Evolutionary conservation across 495 filamentous ascomycete genomes (phyloP).

Genomic region (Aspergillus steynii): DNA sequence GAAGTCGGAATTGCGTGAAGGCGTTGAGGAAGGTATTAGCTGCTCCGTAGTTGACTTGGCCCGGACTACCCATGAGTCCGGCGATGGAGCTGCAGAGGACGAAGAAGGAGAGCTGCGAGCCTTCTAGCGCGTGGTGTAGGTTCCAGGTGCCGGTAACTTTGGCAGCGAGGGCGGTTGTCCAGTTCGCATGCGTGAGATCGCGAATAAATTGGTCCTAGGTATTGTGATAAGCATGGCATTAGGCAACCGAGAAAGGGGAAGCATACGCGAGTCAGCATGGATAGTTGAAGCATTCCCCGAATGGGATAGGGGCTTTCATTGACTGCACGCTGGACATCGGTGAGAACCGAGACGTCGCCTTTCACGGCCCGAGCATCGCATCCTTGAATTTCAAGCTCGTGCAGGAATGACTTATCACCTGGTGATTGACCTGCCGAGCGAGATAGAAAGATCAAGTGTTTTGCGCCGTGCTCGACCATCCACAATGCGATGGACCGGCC

Average conservation of each 20-base stretch:
- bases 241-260: constrained; percentile 13
- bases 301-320: constrained; percentile 15
- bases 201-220: neutral
- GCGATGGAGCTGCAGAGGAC: constrained; percentile 40
- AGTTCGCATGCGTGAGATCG: constrained; percentile 23
- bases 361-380: neutral
- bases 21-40: constrained; percentile 42
- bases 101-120: constrained; percentile 46
- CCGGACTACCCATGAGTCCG: constrained; percentile 30
- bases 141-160: constrained; percentile 54
- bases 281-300: constrained; percentile 37
- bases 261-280: constrained; percentile 33
- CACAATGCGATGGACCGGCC: constrained; percentile 56
- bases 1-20: constrained; percentile 31
- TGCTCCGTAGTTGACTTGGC: constrained; percentile 39
- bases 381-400: constrained; percentile 1
- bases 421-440: neutral
- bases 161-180: constrained; percentile 31
- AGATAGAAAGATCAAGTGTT: constrained; percentile 47
- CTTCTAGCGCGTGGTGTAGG: constrained; percentile 51
- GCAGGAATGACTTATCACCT: neutral
- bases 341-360: neutral
- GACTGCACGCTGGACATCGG: neutral
- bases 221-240: neutral
- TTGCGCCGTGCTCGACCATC: constrained; percentile 60